Base-by-base conservation (phyloP, 2,329 filamentous ascomycete genomes). In the Achaetomium macrosporum region DNA sequence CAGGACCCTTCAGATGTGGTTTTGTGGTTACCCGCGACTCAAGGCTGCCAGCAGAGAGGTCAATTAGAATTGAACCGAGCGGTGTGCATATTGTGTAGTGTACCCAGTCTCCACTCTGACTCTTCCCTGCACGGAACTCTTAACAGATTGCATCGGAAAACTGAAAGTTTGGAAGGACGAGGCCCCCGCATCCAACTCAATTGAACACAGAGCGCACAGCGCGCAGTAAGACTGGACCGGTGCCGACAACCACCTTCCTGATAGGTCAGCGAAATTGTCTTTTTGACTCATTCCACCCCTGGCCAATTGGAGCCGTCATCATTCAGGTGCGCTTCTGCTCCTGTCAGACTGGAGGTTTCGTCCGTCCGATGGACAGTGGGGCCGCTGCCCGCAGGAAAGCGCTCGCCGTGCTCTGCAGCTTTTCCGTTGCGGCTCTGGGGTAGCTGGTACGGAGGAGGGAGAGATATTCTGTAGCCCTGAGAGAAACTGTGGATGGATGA, bases 391-490 rank as follows among this genome's bases (percentile, higher is more conserved):
- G 40, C 43, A 20, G 35, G 40, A 54, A 53, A 51, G 37, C 40
- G 55, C 60, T 63, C 61, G 61, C 61, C 61, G 61, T 57, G 56
- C 55, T 55, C 56, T 58, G 58, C 57, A 55, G 47, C 47, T 45
- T 39, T 54, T 31, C 45, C 51, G 48, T 45, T 33, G 49, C 45
- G 29, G 42, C 8, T 39, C 29, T 8, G 29, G 13, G 54, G 57
- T 60, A 53, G 25, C 47, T 6, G 51, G 52, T 60, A 62, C 59
- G 1, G 19, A 1, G 19, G 3, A 11, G 4, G 15, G 6, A 3
- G 6, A 3, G 19, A 53, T 59, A 56, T 61, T 56, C n/a, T 63
- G 61, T 63, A 59, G 50, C 8, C 6, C 5, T 29, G n/a, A 4
- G 13, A 37, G 15, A 7, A 25, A 7, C 25, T 25, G 7, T 25